phyloP scores from a whole-genome alignment of 176 grass and related monocot species.

The Oryza glumipatula region DNA sequence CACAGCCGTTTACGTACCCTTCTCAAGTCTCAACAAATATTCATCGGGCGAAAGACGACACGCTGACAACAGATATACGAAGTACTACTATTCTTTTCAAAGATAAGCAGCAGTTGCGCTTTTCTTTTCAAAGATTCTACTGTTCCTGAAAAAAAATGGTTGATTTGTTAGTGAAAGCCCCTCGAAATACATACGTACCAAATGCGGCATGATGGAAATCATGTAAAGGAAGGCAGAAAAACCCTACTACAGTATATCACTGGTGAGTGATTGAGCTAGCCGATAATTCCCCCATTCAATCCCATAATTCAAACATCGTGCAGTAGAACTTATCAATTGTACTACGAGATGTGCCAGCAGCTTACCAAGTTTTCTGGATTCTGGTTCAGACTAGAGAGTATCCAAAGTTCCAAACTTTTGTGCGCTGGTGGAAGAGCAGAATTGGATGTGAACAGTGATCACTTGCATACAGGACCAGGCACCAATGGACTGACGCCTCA shows the following conservation, averaged over 20 bases:
- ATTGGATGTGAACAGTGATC: slow-evolving; percentile 20
- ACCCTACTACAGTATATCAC: neutral
- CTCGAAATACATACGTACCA: neutral
- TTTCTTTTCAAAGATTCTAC: neutral
- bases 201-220: neutral
- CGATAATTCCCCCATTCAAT: too few species aligned
- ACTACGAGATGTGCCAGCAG: neutral
- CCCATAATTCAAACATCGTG: neutral
- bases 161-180: neutral
- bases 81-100: too few species aligned
- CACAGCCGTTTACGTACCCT: neutral
- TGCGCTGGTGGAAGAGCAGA: neutral
- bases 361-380: neutral
- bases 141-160: neutral
- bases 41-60: neutral
- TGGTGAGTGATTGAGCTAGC: neutral
- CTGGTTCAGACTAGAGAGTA: slow-evolving; percentile 22
- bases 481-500: slow-evolving; percentile 2
- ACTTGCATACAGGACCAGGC: slow-evolving; percentile 7
- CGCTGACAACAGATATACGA: neutral
- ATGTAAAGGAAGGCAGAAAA: neutral
- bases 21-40: neutral
- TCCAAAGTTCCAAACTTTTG: slow-evolving; percentile 22
- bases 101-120: too few species aligned
- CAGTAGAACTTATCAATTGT: neutral